Conservation (phyloP, 495 filamentous ascomycete species). For the Penicillium paradoxum region DNA sequence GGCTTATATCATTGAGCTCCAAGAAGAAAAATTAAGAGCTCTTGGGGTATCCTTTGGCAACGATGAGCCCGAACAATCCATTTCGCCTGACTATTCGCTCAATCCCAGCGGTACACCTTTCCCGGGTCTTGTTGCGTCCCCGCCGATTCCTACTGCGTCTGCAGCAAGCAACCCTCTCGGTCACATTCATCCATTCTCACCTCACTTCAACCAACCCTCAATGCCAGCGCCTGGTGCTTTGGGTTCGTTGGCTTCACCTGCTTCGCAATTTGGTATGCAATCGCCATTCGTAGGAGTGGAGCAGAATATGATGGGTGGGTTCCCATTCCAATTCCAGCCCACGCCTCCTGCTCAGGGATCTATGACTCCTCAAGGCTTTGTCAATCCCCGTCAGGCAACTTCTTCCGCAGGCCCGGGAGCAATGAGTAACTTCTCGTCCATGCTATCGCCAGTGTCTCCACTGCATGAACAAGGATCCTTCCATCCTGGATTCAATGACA, state of each 20-base stretch:
- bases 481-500: constrained; percentile 31
- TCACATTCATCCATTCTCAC: constrained; percentile 38
- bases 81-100: constrained; percentile 69
- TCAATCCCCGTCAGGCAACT: constrained; percentile 35
- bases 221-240: constrained; percentile 53
- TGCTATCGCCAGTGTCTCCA: constrained; percentile 44
- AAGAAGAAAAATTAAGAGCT: constrained; percentile 85
- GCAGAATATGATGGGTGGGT: constrained; percentile 33
- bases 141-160: constrained; percentile 48
- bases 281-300: constrained; percentile 42
- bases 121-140: constrained; percentile 53
- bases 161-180: constrained; percentile 39
- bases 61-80: constrained; percentile 60
- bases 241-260: constrained; percentile 56
- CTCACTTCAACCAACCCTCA: constrained; percentile 46
- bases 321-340: constrained; percentile 42
- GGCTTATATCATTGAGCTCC: constrained; percentile 69
- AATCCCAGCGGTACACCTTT: constrained; percentile 52
- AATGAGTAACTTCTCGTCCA: constrained; percentile 37
- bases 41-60: constrained; percentile 77
- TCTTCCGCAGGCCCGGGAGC: constrained; percentile 27
- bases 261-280: constrained; percentile 42
- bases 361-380: constrained; percentile 42
- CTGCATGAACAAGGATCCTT: constrained; percentile 35
- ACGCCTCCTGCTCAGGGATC: constrained; percentile 41